Percentiles rank a stretch among this genome's conserved stretches.
These are phyloP conservation scores for Colletotrichum cuscutae DNA, from an alignment of 2,329 filamentous ascomycete species.

Conservation along the genomic window DNA sequence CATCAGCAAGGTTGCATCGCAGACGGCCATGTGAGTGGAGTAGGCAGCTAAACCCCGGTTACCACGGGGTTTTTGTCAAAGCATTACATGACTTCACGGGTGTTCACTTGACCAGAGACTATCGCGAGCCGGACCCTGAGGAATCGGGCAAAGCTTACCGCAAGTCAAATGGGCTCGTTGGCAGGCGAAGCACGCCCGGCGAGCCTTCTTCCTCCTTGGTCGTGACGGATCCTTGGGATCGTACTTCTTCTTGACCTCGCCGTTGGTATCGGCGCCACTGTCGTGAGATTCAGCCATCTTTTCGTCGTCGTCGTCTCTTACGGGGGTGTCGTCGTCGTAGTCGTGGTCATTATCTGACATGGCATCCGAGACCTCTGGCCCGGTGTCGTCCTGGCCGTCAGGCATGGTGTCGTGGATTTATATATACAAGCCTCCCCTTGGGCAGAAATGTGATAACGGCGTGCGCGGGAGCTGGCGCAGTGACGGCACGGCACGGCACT, in stretches of 20 bases:
- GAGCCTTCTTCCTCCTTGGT: slow-evolving; percentile 93
- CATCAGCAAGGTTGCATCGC: slow-evolving; percentile 23
- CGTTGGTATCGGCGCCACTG: slow-evolving; percentile 52
- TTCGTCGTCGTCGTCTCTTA: slow-evolving; percentile 59
- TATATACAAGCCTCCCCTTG: slow-evolving; percentile 53
- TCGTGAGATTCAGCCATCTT: slow-evolving; percentile 60
- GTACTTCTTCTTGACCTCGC: slow-evolving; percentile 73
- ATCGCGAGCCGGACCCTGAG: slow-evolving; percentile 12
- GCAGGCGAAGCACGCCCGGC: slow-evolving; percentile 95
- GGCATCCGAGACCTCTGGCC: slow-evolving; percentile 66
- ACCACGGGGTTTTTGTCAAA: slow-evolving; percentile 13
- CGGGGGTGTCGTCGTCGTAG: slow-evolving; percentile 58
- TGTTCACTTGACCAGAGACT: slow-evolving; percentile 26
- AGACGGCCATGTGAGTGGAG: background rate
- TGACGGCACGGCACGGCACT: slow-evolving; percentile 47
- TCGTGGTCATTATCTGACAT: slow-evolving; percentile 71
- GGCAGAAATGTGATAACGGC: slow-evolving; percentile 18
- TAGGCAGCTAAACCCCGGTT: slow-evolving; percentile 13
- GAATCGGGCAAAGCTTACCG: slow-evolving; percentile 72
- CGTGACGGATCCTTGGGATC: slow-evolving; percentile 90
- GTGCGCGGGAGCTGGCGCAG: slow-evolving; percentile 32
- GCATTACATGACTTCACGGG: slow-evolving; percentile 29
- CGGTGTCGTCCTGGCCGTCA: slow-evolving; percentile 63
- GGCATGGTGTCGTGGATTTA: slow-evolving; percentile 67
- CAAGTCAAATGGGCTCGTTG: slow-evolving; percentile 97